These are phyloP conservation scores for Acaromyces ingoldii DNA, from an alignment of 1,284 basidiomycete genomes.

Conservation along the genomic window DNA sequence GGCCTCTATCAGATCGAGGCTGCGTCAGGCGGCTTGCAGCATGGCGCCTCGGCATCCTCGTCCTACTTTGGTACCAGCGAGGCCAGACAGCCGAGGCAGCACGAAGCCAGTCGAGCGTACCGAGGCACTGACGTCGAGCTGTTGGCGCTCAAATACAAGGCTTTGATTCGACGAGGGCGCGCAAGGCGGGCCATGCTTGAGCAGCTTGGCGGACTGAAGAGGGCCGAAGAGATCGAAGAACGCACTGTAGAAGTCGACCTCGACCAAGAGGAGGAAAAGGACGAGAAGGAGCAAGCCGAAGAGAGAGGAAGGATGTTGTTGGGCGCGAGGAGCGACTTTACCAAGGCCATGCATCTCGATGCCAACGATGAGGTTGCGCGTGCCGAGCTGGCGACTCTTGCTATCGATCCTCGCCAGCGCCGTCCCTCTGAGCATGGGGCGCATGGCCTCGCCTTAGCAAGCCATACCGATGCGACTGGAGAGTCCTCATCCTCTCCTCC, in stretches of 20 bases:
- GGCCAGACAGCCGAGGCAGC: too few species aligned
- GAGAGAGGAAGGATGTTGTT: not conserved
- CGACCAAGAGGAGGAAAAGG: not conserved
- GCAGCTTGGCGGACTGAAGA: slow-evolving; percentile 1
- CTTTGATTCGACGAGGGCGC: slow-evolving; percentile 1
- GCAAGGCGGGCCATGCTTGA: not conserved
- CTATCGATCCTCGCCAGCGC: slow-evolving; percentile 1
- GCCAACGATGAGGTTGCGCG: not conserved
- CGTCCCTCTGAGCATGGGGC: not conserved
- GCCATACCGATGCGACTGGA: too few species aligned
- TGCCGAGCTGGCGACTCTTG: not conserved
- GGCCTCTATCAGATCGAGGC: too few species aligned
- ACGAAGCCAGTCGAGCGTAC: too few species aligned
- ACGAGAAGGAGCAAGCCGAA: not conserved
- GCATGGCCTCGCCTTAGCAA: not conserved
- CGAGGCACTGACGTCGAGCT: too few species aligned
- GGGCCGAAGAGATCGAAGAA: not conserved
- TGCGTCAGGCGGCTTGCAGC: too few species aligned
- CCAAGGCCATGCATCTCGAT: not conserved
- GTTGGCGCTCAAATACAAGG: too few species aligned
- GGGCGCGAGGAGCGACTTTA: not conserved
- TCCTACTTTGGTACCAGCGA: too few species aligned
- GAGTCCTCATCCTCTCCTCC: too few species aligned
- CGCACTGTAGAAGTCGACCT: not conserved
- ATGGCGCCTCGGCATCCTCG: too few species aligned